Base-by-base conservation (phyloP, 2,329 filamentous ascomycete species). In the Penicillium sp. region DNA sequence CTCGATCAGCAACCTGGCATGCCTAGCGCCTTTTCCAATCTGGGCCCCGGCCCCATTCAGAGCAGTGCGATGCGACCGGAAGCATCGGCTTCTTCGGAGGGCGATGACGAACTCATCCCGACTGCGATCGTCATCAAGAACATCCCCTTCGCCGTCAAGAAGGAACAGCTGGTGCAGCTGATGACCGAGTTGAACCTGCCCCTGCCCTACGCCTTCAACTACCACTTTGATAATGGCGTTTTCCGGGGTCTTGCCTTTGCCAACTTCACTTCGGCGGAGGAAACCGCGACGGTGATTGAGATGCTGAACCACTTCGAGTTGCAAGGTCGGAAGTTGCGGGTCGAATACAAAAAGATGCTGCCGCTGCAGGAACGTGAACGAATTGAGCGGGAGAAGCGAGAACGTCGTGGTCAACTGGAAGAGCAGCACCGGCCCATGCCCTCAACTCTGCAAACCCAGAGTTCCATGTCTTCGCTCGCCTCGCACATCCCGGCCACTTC, bases 261-360 rank as follows among this genome's bases (percentile, higher is more conserved):
- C 65, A 98, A 98, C 72, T 98, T 97, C 69, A 95, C 93, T 28
- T 95, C 89, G 13, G 83, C 93, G 1, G 87, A 96, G 55, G 93
- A 98, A 69, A 98, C 93, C 0, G 86, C 87, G 10, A 79, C 85
- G 40, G 93, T 97, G 40, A 98, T 98, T 52, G 86, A 95, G 48
- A 80, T 85, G 42, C 86, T 98, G 78, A 98, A 98, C 65, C 89
- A 95, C 59, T 86, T 96, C 69, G 93, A 97, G 63, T 81, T 98
- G 7, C 89, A 95, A 65, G 93, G 93, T 37, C 81, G 93, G 51
- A 97, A 97, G 73, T 74, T 98, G 57, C 81, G 93, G 40, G 93
- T 98, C 22, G 93, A 98, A 70, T 98, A 97, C 75, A 98, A 98
- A 78, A 97, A 97, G 74, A 97, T 98, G 93, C 80, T 98, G 4